Conservation (phyloP, 2,329 filamentous ascomycete genomes). For the Venturiaceae sp. region DNA sequence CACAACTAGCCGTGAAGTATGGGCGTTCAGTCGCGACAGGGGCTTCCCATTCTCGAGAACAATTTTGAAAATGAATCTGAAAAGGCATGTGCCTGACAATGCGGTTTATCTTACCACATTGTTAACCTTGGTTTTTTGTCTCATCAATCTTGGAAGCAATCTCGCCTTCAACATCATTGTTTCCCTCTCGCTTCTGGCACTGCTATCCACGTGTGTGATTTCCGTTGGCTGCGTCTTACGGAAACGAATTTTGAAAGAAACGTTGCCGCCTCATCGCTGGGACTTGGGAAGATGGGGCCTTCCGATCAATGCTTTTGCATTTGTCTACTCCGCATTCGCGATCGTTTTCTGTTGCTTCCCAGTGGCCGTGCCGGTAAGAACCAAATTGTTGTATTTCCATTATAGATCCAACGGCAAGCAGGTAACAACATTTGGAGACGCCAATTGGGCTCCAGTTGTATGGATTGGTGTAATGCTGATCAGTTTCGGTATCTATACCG, state of each 20-base stretch:
- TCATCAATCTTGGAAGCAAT: constrained; percentile 31
- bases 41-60: constrained; percentile 28
- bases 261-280: constrained; percentile 21
- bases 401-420: neutral
- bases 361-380: constrained; percentile 15
- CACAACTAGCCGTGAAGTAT: constrained; percentile 38
- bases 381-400: neutral
- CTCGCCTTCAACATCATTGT: constrained; percentile 30
- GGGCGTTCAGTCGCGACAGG: constrained; percentile 40
- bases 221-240: constrained; percentile 20
- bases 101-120: constrained; percentile 17
- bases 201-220: constrained; percentile 22
- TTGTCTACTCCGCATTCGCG: constrained; percentile 22
- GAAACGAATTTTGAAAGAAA: constrained; percentile 14
- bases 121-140: constrained; percentile 23
- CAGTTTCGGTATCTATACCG: constrained; percentile 30
- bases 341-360: constrained; percentile 15
- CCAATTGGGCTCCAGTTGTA: constrained; percentile 36
- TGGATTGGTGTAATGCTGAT: constrained; percentile 34
- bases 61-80: constrained; percentile 20
- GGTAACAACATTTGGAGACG: constrained; percentile 4
- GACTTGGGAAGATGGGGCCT: constrained; percentile 27
- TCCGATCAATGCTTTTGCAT: constrained; percentile 23
- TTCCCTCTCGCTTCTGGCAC: constrained; percentile 19
- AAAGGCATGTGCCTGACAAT: constrained; percentile 28